Conservation (phyloP, 164 flowering plant species). For the Malania oleifera region DNA sequence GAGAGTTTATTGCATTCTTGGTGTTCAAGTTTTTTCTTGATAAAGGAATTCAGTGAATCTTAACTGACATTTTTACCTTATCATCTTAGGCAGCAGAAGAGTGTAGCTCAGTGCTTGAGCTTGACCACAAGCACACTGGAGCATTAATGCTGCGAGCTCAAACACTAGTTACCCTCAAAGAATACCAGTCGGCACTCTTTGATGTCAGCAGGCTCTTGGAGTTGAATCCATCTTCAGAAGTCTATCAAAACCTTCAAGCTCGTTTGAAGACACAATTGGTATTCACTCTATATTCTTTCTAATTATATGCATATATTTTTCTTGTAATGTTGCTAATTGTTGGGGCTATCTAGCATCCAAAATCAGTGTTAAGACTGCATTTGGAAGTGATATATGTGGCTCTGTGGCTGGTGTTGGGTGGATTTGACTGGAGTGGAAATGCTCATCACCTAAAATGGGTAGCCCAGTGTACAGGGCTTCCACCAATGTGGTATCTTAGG, state of each 20-base stretch:
- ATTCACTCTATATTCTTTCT: conserved; percentile 9
- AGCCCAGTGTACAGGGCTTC: too few relatives aligned
- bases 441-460: not conserved
- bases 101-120: conserved; percentile 88
- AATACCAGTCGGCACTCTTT: conserved; percentile 83
- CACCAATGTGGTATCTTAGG: too few relatives aligned
- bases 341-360: not conserved
- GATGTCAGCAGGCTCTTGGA: conserved; percentile 89
- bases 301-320: conserved; percentile 3
- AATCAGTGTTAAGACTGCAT: not conserved
- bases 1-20: too few relatives aligned
- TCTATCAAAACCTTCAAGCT: conserved; percentile 69
- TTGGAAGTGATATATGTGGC: not conserved
- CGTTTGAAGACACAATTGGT: conserved; percentile 91
- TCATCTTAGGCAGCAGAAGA: conserved; percentile 78
- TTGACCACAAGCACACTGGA: conserved; percentile 87
- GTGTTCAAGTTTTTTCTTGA: not conserved
- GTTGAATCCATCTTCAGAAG: conserved; percentile 80
- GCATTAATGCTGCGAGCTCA: conserved; percentile 95
- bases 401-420: not conserved
- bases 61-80: not conserved
- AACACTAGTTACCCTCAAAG: conserved; percentile 85
- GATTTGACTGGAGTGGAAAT: not conserved
- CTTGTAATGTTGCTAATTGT: not conserved
- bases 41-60: not conserved